Conservation (phyloP, 306 rosid genomes). For the Carpinus viminea region DNA sequence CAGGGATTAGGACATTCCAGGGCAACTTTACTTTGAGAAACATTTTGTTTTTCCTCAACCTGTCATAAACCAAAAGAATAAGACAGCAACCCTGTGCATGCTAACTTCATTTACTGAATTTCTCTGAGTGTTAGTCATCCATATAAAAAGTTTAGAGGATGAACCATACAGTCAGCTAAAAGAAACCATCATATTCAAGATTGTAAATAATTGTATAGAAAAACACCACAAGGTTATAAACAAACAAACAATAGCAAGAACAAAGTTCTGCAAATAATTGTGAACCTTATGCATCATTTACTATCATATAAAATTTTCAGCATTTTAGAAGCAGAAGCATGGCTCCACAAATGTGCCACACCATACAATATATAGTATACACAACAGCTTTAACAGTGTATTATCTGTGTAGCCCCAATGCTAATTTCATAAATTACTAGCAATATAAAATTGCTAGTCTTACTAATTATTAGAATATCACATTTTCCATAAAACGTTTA, state of each 20-base stretch:
- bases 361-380: neutral
- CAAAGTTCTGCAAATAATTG: neutral
- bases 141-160: neutral
- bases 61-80: slow-evolving; percentile 29
- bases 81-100: slow-evolving; percentile 6
- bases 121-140: neutral
- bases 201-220: neutral
- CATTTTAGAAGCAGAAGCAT: neutral
- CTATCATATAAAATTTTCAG: neutral
- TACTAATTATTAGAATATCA: neutral
- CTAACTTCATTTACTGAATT: slow-evolving; percentile 3
- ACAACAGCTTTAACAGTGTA: neutral
- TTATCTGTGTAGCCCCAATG: too few species aligned
- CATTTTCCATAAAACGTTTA: neutral
- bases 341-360: neutral
- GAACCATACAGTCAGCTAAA: neutral
- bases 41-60: slow-evolving; percentile 40
- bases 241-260: neutral
- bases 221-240: neutral
- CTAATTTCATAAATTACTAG: too few species aligned
- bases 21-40: slow-evolving; percentile 72
- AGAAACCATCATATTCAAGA: neutral
- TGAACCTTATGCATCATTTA: neutral
- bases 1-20: slow-evolving; percentile 73
- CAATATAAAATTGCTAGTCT: neutral